These are phyloP conservation scores for Penicillium ucsense DNA, from an alignment of 495 filamentous ascomycete genomes.

Conservation along the genomic window DNA sequence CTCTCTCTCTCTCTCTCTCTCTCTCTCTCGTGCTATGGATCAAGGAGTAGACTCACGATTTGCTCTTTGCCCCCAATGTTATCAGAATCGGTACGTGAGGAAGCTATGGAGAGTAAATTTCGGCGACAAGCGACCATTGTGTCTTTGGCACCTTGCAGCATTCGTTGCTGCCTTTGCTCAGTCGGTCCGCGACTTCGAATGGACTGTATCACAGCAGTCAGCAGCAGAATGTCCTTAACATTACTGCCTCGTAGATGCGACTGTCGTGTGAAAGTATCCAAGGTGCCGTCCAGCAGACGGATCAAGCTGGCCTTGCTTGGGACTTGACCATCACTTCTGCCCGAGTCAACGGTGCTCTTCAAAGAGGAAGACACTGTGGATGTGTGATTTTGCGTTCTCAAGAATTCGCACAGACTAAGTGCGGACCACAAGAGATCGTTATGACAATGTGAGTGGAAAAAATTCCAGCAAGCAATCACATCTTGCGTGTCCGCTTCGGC, in stretches of 20 bases:
- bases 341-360: background rate
- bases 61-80: slow-evolving; percentile 2
- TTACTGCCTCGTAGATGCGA: slow-evolving; percentile 13
- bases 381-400: slow-evolving; percentile 4
- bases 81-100: background rate
- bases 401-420: slow-evolving; percentile 15
- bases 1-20: too few relatives aligned
- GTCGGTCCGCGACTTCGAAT: slow-evolving; percentile 11
- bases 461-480: slow-evolving; percentile 13
- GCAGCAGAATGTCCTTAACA: slow-evolving; percentile 20
- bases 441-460: slow-evolving; percentile 16
- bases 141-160: slow-evolving; percentile 15
- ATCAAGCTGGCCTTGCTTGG: slow-evolving; percentile 14
- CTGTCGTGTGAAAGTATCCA: slow-evolving; percentile 14
- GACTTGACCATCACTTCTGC: background rate
- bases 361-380: background rate
- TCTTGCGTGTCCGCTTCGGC: slow-evolving; percentile 8
- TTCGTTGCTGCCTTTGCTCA: slow-evolving; percentile 6
- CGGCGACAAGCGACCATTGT: slow-evolving; percentile 14
- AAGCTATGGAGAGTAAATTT: slow-evolving; percentile 7
- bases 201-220: slow-evolving; percentile 16
- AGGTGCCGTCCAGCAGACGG: slow-evolving; percentile 13
- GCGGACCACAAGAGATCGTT: slow-evolving; percentile 17
- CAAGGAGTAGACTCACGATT: background rate
- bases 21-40: background rate